Conservation (phyloP, 257 asterid species). For the Solanum chilense region DNA sequence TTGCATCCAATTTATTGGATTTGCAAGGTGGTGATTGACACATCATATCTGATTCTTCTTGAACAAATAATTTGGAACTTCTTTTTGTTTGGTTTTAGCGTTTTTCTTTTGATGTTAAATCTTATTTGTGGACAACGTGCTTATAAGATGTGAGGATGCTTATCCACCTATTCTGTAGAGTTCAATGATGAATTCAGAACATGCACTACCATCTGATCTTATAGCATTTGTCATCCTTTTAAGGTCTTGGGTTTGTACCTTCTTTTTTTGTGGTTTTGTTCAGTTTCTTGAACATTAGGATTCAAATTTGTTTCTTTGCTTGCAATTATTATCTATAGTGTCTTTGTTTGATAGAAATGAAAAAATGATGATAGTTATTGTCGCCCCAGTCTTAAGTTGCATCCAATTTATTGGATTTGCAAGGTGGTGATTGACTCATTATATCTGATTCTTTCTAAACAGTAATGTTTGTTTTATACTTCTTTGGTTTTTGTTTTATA, state of each 20-base stretch:
- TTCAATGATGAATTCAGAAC: slow-evolving; percentile 48
- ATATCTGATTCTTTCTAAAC: slow-evolving; percentile 13
- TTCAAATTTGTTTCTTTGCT: not conserved
- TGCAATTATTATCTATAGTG: not conserved
- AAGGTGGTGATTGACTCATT: slow-evolving; percentile 26
- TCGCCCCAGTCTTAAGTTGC: slow-evolving; percentile 47
- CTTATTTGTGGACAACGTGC: not conserved
- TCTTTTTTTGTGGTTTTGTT: not conserved
- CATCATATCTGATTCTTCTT: slow-evolving; percentile 16
- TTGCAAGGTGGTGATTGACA: slow-evolving; percentile 35
- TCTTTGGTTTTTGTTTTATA: not conserved
- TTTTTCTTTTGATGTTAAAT: not conserved
- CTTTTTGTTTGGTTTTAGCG: not conserved
- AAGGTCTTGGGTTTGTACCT: not conserved
- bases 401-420: slow-evolving; percentile 4
- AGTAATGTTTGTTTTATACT: not conserved
- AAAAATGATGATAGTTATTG: slow-evolving; percentile 26
- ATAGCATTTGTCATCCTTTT: not conserved
- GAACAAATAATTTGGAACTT: too few relatives aligned
- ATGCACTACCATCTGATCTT: slow-evolving; percentile 95
- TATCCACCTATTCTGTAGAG: slow-evolving; percentile 40
- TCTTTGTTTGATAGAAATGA: not conserved
- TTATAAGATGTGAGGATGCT: slow-evolving; percentile 20
- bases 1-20: slow-evolving; percentile 3
- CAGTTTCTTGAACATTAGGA: not conserved